A percentile compares a stretch with the other conserved stretches of the same genome.
Evolutionary conservation across 345 rosid species (phyloP).

Genomic region (Gossypium herbaceum): DNA sequence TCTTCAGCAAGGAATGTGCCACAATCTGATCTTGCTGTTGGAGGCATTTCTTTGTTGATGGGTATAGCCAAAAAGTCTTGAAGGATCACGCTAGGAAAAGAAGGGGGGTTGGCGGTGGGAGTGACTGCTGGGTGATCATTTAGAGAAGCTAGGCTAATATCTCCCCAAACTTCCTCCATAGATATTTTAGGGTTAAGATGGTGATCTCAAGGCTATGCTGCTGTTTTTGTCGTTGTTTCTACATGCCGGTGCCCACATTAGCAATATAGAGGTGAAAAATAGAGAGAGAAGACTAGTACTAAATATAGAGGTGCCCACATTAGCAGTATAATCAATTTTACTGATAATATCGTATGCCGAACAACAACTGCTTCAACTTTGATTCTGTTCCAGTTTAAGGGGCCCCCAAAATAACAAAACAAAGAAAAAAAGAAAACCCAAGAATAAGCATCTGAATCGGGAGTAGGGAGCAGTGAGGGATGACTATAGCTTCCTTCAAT

Average conservation of each 20-base stretch:
- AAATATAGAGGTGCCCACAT: too few relatives aligned
- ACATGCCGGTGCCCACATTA: conserved; percentile 14
- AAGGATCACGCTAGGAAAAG: conserved; percentile 20
- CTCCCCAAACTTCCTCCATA: conserved; percentile 56
- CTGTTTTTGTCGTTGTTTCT: neutral
- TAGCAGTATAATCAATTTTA: too few relatives aligned
- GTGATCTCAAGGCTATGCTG: neutral
- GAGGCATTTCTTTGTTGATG: conserved; percentile 16
- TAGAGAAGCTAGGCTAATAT: conserved; percentile 28
- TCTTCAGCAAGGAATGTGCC: neutral
- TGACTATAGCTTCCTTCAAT: too few relatives aligned
- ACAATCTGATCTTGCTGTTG: neutral
- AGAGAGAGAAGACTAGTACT: too few relatives aligned
- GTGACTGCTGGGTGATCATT: conserved; percentile 10
- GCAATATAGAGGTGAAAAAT: neutral
- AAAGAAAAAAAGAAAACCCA: too few relatives aligned
- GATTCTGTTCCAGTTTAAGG: too few relatives aligned
- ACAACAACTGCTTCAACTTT: too few relatives aligned
- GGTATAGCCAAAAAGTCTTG: conserved; percentile 31
- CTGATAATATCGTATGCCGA: too few relatives aligned
- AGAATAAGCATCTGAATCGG: too few relatives aligned
- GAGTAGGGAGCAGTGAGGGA: too few relatives aligned
- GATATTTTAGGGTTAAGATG: conserved; percentile 11
- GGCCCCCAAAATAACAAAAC: too few relatives aligned
- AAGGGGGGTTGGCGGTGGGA: neutral